Percentiles rank a stretch among this genome's conserved stretches.
Evolutionary conservation across 495 filamentous ascomycete genomes (phyloP).

Genomic region (Lasiosphaeria hispida): DNA sequence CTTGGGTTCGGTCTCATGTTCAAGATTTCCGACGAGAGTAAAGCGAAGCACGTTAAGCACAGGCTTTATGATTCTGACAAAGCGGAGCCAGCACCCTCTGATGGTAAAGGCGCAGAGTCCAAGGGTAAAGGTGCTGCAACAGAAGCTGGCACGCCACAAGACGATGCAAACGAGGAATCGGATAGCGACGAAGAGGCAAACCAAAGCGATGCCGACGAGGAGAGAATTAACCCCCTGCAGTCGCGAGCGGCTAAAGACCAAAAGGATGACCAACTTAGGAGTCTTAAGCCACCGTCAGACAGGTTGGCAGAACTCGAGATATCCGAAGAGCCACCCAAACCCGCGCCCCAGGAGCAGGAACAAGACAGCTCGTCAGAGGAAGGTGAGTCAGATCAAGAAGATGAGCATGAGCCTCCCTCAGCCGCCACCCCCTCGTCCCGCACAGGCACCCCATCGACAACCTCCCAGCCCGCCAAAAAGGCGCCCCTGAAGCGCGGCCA

Average conservation of each 20-base stretch:
- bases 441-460: constrained; percentile 24
- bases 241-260: constrained; percentile 19
- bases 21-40: constrained; percentile 84
- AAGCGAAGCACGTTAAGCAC: constrained; percentile 73
- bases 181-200: constrained; percentile 38
- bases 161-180: constrained; percentile 28
- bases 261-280: not conserved
- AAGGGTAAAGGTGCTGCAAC: not conserved
- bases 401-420: constrained; percentile 11
- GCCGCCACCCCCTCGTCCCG: constrained; percentile 7
- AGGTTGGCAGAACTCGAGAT: constrained; percentile 34
- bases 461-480: constrained; percentile 33
- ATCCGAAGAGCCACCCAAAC: constrained; percentile 15
- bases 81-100: not conserved
- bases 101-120: constrained; percentile 4
- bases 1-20: constrained; percentile 87
- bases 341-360: constrained; percentile 10
- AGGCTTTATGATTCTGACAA: constrained; percentile 51
- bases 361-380: constrained; percentile 19
- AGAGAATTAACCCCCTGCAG: constrained; percentile 46
- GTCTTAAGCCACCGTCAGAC: constrained; percentile 21
- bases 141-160: constrained; percentile 25
- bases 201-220: constrained; percentile 33
- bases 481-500: constrained; percentile 67
- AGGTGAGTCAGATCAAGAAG: constrained; percentile 21